phyloP scores from a whole-genome alignment of 257 asterid genomes.

The Nemophila menziesii region DNA sequence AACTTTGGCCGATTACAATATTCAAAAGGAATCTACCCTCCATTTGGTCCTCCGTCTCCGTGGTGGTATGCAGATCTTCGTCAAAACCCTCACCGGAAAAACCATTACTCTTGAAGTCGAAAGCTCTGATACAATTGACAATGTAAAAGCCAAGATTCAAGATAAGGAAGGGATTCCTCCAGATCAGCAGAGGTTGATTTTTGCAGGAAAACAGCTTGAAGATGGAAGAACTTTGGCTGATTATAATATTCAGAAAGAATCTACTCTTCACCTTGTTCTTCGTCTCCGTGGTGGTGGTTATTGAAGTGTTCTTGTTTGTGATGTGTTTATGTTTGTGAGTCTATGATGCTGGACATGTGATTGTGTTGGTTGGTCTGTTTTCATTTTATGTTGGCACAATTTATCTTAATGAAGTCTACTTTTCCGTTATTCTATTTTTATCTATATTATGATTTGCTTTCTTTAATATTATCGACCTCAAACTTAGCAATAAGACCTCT shows the following conservation, averaged over 20 bases:
- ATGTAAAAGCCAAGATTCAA: constrained; percentile 11
- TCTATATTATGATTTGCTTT: no score
- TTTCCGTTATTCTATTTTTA: no score
- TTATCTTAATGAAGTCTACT: no score
- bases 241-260: constrained; percentile 12
- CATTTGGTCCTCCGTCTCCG: constrained; percentile 36
- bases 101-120: constrained; percentile 15
- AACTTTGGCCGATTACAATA: constrained; percentile 32
- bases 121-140: constrained; percentile 11
- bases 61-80: constrained; percentile 19
- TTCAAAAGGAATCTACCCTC: constrained; percentile 33
- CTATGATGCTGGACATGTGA: no score
- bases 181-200: constrained; percentile 14
- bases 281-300: no score
- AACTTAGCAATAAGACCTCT: no score
- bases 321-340: no score
- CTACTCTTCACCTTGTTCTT: constrained; percentile 11
- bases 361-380: no score
- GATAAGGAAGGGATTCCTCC: constrained; percentile 14
- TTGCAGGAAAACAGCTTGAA: constrained; percentile 11
- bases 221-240: constrained; percentile 13
- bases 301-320: no score
- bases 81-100: constrained; percentile 11
- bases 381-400: no score
- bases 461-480: no score